A percentile compares a stretch with the other conserved stretches of the same genome.
phyloP scores from a whole-genome alignment of 371 early-diverging fungal species.

The Mucor ambiguus region DNA sequence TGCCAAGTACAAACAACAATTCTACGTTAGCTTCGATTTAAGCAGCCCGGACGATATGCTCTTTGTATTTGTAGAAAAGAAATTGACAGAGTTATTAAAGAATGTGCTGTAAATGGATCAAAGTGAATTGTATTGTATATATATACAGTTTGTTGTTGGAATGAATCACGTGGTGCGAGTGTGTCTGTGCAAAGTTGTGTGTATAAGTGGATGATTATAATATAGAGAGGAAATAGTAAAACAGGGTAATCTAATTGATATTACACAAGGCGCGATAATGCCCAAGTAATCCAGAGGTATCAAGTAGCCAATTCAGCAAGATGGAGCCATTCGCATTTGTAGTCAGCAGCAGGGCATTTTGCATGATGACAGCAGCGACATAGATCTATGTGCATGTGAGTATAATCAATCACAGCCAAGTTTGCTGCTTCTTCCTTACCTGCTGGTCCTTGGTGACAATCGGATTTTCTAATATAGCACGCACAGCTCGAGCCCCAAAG shows the following conservation, averaged over 20 bases:
- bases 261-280: constrained; percentile 64
- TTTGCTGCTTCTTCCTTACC: not conserved
- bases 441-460: constrained; percentile 50
- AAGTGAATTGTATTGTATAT: not conserved
- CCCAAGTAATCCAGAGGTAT: constrained; percentile 78
- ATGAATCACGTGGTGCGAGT: not conserved
- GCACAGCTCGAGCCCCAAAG: constrained; percentile 83
- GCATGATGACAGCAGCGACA: constrained; percentile 85
- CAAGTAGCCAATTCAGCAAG: constrained; percentile 89
- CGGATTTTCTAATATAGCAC: constrained; percentile 78
- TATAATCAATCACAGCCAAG: not conserved
- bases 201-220: constrained; percentile 4
- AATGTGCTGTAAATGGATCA: constrained; percentile 1
- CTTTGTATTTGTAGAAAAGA: constrained; percentile 51
- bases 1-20: constrained; percentile 42
- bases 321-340: constrained; percentile 90
- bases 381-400: constrained; percentile 35
- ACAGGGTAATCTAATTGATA: constrained; percentile 12
- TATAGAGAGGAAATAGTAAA: not conserved
- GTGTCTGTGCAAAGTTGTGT: not conserved
- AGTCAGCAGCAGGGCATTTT: constrained; percentile 72
- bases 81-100: constrained; percentile 42
- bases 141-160: not conserved
- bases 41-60: constrained; percentile 43
- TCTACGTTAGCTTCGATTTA: constrained; percentile 43